phyloP scores from a whole-genome alignment of 495 filamentous ascomycete species.

The Penicillium desertorum region DNA sequence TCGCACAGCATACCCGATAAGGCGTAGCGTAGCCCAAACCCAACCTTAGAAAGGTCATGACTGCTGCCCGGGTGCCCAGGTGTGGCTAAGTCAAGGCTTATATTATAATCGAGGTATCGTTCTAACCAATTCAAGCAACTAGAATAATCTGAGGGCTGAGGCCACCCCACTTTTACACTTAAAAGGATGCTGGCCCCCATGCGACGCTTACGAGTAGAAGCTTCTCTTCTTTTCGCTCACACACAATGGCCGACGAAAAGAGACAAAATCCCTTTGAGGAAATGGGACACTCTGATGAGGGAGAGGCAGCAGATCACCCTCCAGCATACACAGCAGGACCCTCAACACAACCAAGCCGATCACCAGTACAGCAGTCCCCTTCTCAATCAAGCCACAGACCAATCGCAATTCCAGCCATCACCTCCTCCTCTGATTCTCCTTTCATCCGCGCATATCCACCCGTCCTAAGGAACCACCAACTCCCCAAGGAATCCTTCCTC shows the following conservation, averaged over 20 bases:
- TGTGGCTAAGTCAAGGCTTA: slow-evolving; percentile 7
- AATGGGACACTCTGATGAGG: background rate
- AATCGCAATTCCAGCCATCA: slow-evolving; percentile 33
- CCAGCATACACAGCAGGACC: slow-evolving; percentile 10
- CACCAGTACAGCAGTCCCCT: background rate
- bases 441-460: slow-evolving; percentile 35
- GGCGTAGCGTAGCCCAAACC: background rate
- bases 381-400: slow-evolving; percentile 15
- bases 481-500: slow-evolving; percentile 30
- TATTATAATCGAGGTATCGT: background rate
- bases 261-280: slow-evolving; percentile 8
- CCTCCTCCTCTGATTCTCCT: slow-evolving; percentile 21
- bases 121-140: background rate
- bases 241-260: slow-evolving; percentile 11
- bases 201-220: background rate
- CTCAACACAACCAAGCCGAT: slow-evolving; percentile 1
- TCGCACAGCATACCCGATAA: slow-evolving; percentile 12
- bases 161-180: background rate
- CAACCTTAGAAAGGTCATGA: background rate
- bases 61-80: background rate
- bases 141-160: background rate
- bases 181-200: slow-evolving; percentile 4
- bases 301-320: slow-evolving; percentile 3
- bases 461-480: slow-evolving; percentile 21
- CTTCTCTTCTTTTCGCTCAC: background rate